Conservation (phyloP, 768 basidiomycete genomes). For the Termitomyces titanicus region DNA sequence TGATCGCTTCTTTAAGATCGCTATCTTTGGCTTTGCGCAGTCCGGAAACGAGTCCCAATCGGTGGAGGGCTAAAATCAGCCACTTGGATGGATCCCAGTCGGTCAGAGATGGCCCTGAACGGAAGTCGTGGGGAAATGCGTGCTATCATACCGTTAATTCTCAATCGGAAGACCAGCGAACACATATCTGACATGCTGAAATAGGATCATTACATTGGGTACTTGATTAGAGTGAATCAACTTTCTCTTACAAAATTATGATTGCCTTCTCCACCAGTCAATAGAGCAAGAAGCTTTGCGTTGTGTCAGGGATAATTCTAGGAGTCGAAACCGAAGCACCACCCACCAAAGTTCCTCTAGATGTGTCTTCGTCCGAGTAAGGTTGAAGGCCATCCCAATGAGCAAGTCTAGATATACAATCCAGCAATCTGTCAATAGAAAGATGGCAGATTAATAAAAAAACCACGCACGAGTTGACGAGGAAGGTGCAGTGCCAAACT, state of each 20-base stretch:
- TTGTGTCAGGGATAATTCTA: background rate
- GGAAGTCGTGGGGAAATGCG: constrained; percentile 76
- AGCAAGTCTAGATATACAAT: constrained; percentile 44
- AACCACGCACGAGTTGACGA: constrained; percentile 60
- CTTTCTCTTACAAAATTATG: background rate
- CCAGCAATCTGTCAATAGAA: background rate
- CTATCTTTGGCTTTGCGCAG: constrained; percentile 20
- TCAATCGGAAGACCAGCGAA: constrained; percentile 15
- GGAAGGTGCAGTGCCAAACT: constrained; percentile 75
- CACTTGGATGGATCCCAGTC: constrained; percentile 86
- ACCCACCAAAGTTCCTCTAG: constrained; percentile 62
- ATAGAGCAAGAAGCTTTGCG: background rate
- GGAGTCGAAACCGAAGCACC: background rate
- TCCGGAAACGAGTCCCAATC: constrained; percentile 41
- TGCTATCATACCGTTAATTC: constrained; percentile 37
- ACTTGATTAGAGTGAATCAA: background rate
- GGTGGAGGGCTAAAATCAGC: constrained; percentile 56
- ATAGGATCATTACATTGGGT: background rate
- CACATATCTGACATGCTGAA: background rate
- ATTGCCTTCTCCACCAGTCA: constrained; percentile 1
- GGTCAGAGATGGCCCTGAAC: constrained; percentile 53
- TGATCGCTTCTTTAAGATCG: background rate
- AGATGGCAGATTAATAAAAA: background rate
- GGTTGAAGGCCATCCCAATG: constrained; percentile 82
- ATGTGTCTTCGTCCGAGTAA: constrained; percentile 78